Evolutionary conservation across 2,329 filamentous ascomycete genomes (phyloP).

Genomic region (Exophiala mesophila): DNA sequence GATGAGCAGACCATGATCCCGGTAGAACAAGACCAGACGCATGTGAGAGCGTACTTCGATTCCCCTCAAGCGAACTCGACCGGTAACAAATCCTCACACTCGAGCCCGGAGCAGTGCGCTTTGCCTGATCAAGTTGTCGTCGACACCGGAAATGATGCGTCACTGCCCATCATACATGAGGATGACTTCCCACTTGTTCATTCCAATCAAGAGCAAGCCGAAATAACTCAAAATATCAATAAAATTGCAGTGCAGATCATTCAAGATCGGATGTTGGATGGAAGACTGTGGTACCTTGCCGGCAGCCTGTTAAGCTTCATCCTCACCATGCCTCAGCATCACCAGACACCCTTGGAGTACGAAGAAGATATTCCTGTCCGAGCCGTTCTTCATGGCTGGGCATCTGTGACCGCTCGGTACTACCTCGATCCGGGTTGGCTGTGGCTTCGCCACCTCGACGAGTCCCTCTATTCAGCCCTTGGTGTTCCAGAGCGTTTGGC

Average conservation of each 20-base stretch:
- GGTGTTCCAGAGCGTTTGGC: slow-evolving; percentile 2
- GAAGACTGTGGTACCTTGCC: slow-evolving; percentile 12
- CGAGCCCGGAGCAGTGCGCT: neutral
- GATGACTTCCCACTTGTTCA: neutral
- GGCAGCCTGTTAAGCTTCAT: slow-evolving; percentile 11
- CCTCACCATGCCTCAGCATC: neutral
- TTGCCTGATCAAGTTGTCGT: neutral
- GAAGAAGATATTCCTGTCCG: slow-evolving; percentile 7
- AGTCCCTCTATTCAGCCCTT: slow-evolving; percentile 4
- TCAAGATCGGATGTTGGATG: slow-evolving; percentile 5
- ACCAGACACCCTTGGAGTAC: slow-evolving; percentile 5
- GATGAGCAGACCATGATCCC: neutral
- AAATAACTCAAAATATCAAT: neutral
- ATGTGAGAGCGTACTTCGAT: neutral
- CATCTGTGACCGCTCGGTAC: neutral
- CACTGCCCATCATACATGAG: neutral
- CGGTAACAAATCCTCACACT: neutral
- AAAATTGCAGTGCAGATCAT: slow-evolving; percentile 5
- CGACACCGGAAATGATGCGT: no score
- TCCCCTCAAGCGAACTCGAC: neutral
- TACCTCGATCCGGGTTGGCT: slow-evolving; percentile 7
- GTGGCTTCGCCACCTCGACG: slow-evolving; percentile 5
- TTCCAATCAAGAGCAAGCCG: neutral
- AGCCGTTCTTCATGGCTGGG: slow-evolving; percentile 7
- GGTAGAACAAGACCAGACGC: neutral